Evolutionary conservation across 345 rosid genomes (phyloP).

Genomic region (Linum usitatissimum): DNA sequence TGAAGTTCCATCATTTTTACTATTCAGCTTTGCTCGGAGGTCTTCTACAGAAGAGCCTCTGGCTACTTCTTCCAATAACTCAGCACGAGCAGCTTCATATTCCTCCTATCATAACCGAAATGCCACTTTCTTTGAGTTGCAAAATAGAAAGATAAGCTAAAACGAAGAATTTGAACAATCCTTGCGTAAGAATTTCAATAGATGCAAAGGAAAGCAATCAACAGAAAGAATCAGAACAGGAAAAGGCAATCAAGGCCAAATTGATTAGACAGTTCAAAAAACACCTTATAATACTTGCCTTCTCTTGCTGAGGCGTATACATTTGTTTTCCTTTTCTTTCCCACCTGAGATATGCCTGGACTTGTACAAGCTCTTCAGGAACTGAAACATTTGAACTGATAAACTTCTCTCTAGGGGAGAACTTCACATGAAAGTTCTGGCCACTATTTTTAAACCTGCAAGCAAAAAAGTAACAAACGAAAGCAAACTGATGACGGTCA

Average conservation of each 20-base stretch:
- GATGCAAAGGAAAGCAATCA: background rate
- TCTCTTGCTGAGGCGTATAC: conserved; percentile 67
- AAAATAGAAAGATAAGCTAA: background rate
- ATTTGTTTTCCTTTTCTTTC: conserved; percentile 92
- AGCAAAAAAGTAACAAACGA: conserved; percentile 7
- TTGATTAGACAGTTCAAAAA: background rate
- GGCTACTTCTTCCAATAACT: conserved; percentile 71
- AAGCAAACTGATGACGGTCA: background rate
- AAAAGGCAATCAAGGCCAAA: background rate
- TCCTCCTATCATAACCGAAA: conserved; percentile 45
- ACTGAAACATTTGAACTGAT: conserved; percentile 32
- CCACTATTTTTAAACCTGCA: conserved; percentile 87
- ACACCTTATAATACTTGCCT: conserved; percentile 28
- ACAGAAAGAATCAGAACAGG: background rate
- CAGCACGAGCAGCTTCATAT: conserved; percentile 86
- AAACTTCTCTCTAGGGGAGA: conserved; percentile 40
- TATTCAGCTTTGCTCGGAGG: conserved; percentile 52
- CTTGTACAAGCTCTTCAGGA: conserved; percentile 94
- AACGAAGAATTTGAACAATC: background rate
- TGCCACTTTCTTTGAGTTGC: background rate
- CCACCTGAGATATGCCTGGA: conserved; percentile 93
- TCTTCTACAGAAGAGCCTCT: conserved; percentile 67
- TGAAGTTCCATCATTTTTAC: conserved; percentile 39
- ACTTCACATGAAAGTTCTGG: conserved; percentile 60
- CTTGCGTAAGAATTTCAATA: background rate